Evolutionary conservation across 495 filamentous ascomycete species (phyloP), one percentile per base, ranked within the genome.

Genomic region (Aspergillus conjunctus): DNA sequence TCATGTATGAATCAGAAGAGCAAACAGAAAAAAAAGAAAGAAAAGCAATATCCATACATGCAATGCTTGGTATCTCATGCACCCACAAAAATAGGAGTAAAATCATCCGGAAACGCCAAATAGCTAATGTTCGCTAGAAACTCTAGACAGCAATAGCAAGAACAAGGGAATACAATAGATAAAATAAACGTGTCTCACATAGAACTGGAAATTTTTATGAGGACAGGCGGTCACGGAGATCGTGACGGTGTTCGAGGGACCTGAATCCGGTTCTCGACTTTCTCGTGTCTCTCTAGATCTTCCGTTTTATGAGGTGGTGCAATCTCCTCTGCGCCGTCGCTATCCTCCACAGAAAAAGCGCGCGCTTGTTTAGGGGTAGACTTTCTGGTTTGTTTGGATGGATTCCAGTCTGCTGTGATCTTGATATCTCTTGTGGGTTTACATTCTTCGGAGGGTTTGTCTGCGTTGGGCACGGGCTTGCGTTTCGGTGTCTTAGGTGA

Each of bases 41-140:
- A 32, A 43, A 20, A 45, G 4, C n/a, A 63, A 60, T 49, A 17
- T 51, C 51, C 49, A 39, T 34, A 49, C 51, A 68, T 49, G 49
- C 50, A 59, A 64, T 67, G 62, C 59, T 54, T 67, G 67, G 62
- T 72, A 72, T 71, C 67, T 74, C 55, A 70, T 71, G 70, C 66
- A 57, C 59, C 61, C 34, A 31, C 46, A 51, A 45, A 31, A 63
- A 45, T 32, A 63, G 63, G 7, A 44, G 58, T 53, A 32, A 51
- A 6, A 44, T 30, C 45, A 33, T 43, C 52, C 49, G 26, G 37
- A 64, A 26, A 56, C 57, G 52, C 62, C 57, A 37, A n/a, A 34
- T 34, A 59, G 9, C 39, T 31, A 26, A 50, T 50, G 34, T 39
- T 32, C 31, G 39, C 11, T 34, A 17, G 44, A 37, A 41, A 32